Conservation (phyloP, 2,329 filamentous ascomycete species). For the Aspergillus tamarii region DNA sequence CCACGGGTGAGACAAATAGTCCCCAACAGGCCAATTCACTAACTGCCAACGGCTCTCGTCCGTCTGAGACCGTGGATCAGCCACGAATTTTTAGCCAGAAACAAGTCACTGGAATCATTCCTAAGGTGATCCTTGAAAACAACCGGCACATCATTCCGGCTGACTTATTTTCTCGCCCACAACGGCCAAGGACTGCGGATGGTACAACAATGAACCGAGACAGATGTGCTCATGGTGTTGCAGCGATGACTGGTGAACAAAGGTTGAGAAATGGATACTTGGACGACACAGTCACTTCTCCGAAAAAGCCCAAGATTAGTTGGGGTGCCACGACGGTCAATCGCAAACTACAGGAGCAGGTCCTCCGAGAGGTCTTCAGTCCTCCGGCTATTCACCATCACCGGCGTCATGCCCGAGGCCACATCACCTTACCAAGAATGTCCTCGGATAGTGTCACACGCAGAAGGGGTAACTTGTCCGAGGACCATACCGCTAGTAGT, state of each 20-base stretch:
- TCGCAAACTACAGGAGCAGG: slow-evolving; percentile 81
- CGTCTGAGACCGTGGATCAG: slow-evolving; percentile 32
- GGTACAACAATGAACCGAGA: slow-evolving; percentile 26
- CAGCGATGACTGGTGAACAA: slow-evolving; percentile 16
- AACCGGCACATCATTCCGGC: slow-evolving; percentile 92
- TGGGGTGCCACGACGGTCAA: slow-evolving; percentile 96
- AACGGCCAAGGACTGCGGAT: slow-evolving; percentile 41
- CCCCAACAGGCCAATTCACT: slow-evolving; percentile 18
- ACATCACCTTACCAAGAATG: slow-evolving; percentile 64
- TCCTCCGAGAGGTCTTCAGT: slow-evolving; percentile 88
- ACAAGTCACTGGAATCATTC: slow-evolving; percentile 72
- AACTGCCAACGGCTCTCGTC: slow-evolving; percentile 17
- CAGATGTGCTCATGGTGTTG: slow-evolving; percentile 26
- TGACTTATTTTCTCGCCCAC: slow-evolving; percentile 72
- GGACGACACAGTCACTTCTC: slow-evolving; percentile 20
- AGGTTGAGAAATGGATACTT: slow-evolving; percentile 15
- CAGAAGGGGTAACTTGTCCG: slow-evolving; percentile 39
- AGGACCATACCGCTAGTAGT: slow-evolving; percentile 32
- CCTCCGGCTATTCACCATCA: slow-evolving; percentile 82
- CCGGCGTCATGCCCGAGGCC: slow-evolving; percentile 67
- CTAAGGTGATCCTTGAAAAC: slow-evolving; percentile 90
- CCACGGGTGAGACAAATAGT: slow-evolving; percentile 11
- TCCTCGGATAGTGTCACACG: slow-evolving; percentile 34
- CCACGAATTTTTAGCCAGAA: slow-evolving; percentile 72
- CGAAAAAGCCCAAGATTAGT: slow-evolving; percentile 56